phyloP scores from a whole-genome alignment of 192 early-diverging fungal species.

The Podila minutissima region DNA sequence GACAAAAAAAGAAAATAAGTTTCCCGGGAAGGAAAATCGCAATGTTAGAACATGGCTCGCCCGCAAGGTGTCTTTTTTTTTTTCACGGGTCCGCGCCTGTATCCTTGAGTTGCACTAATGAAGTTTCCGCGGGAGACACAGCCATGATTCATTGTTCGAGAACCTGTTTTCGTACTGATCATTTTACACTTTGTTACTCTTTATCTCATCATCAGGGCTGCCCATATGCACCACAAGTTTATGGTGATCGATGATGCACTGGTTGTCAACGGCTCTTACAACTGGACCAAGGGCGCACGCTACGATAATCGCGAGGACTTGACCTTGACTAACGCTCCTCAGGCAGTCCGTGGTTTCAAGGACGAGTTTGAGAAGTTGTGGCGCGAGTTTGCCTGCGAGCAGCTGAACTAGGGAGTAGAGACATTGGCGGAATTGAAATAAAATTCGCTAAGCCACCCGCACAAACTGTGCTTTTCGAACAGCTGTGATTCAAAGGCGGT shows the following conservation, averaged over 20 bases:
- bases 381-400: constrained; percentile 54
- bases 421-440: neutral
- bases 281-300: constrained; percentile 72
- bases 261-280: constrained; percentile 71
- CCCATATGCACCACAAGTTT: constrained; percentile 81
- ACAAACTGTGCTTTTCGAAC: neutral
- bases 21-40: no score
- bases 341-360: constrained; percentile 64
- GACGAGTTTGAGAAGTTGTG: constrained; percentile 72
- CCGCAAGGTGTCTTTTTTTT: no score
- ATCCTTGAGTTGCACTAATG: no score
- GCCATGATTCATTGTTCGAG: no score
- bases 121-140: no score
- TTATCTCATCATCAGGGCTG: constrained; percentile 16
- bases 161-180: no score
- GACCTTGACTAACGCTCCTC: constrained; percentile 69
- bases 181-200: no score
- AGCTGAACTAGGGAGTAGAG: neutral
- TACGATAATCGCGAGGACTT: constrained; percentile 76
- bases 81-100: no score
- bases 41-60: no score
- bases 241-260: constrained; percentile 66
- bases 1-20: neutral
- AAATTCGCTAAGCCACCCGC: constrained; percentile 2
- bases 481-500: neutral